A percentile compares a stretch with the other conserved stretches of the same genome.
Evolutionary conservation across 2,329 filamentous ascomycete genomes (phyloP).

Genomic region (Colletotrichum sp.): DNA sequence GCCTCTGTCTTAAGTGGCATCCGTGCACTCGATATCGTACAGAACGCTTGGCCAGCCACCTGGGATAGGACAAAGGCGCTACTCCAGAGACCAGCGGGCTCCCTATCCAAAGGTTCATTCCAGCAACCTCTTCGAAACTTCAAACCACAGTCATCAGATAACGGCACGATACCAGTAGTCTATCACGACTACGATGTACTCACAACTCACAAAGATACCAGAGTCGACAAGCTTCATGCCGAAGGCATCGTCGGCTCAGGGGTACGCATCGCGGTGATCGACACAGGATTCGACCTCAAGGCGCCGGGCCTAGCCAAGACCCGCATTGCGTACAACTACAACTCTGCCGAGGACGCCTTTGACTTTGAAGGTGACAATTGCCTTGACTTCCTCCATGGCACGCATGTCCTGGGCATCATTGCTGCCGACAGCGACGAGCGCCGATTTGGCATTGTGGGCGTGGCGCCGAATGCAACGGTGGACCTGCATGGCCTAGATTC

Average conservation of each 20-base stretch:
- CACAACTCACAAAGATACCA: background rate
- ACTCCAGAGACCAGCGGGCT: background rate
- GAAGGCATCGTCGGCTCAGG: background rate
- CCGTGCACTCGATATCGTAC: background rate
- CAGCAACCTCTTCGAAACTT: background rate
- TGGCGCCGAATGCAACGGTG: background rate
- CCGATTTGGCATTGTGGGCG: background rate
- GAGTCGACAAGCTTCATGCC: background rate
- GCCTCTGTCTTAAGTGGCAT: background rate
- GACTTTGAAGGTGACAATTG: background rate
- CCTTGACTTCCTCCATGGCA: conserved; percentile 42
- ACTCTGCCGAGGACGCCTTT: background rate
- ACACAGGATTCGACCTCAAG: background rate
- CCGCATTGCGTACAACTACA: background rate
- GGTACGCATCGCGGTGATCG: background rate
- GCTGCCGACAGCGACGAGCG: conserved; percentile 29
- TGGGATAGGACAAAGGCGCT: background rate
- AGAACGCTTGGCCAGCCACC: background rate
- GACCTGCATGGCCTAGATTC: background rate
- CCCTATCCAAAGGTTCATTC: background rate
- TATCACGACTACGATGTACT: accelerated
- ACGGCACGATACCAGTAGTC: accelerated
- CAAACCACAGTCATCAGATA: background rate
- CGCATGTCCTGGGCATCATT: conserved; percentile 51
- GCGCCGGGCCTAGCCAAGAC: background rate